Conservation (phyloP, 1,139 yeast species). For the Suhomyces anneliseae region DNA sequence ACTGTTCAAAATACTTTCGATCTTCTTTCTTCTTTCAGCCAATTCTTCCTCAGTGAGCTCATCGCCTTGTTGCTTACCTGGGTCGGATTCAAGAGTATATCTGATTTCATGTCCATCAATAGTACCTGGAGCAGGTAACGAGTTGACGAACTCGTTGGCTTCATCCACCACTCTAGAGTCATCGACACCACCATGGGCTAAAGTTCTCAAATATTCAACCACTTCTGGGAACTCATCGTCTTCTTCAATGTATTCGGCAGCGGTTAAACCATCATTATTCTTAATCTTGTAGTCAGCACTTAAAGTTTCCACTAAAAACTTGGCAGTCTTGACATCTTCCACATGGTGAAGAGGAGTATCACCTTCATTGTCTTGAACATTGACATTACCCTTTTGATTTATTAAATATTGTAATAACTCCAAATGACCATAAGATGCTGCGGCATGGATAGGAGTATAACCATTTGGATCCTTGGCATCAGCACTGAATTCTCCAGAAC, state of each 20-base stretch:
- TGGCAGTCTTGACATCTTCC: slow-evolving; percentile 69
- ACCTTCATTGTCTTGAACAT: slow-evolving; percentile 83
- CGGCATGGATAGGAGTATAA: slow-evolving; percentile 95
- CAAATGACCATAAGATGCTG: slow-evolving; percentile 85
- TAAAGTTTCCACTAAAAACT: slow-evolving; percentile 59
- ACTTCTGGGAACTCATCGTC: slow-evolving; percentile 86
- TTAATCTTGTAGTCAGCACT: slow-evolving; percentile 63
- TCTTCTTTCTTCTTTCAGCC: slow-evolving; percentile 58
- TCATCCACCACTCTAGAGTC: slow-evolving; percentile 9
- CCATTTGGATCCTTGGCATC: slow-evolving; percentile 88
- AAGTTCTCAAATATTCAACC: slow-evolving; percentile 56
- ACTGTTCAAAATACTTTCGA: slow-evolving; percentile 71
- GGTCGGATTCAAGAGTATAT: slow-evolving; percentile 54
- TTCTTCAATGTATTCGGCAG: slow-evolving; percentile 69
- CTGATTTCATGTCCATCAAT: slow-evolving; percentile 57
- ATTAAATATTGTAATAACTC: slow-evolving; percentile 65
- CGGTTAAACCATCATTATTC: slow-evolving; percentile 74
- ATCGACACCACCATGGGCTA: slow-evolving; percentile 39
- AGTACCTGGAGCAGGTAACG: slow-evolving; percentile 44
- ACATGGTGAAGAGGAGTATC: slow-evolving; percentile 94
- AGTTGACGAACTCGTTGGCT: slow-evolving; percentile 17
- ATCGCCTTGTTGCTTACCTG: slow-evolving; percentile 24
- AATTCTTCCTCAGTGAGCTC: slow-evolving; percentile 32
- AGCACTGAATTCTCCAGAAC: slow-evolving; percentile 54
- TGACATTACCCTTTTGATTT: slow-evolving; percentile 62